phyloP scores from a whole-genome alignment of 1,139 yeast genomes.

The Blastobotrys elegans region DNA sequence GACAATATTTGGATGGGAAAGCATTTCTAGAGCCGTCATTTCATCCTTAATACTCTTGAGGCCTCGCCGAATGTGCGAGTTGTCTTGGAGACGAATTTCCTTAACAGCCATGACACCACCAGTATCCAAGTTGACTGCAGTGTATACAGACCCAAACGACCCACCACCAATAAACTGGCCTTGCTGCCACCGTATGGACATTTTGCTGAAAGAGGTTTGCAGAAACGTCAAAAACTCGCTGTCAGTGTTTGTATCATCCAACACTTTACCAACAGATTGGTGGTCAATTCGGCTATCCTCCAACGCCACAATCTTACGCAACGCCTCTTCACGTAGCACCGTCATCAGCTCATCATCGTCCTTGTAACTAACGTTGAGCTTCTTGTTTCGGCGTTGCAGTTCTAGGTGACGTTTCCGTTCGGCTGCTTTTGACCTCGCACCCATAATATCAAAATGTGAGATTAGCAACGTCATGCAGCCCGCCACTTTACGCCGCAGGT shows the following conservation, averaged over 20 bases:
- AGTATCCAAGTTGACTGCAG: constrained; percentile 87
- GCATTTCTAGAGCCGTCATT: constrained; percentile 92
- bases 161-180: constrained; percentile 94
- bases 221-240: constrained; percentile 81
- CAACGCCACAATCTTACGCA: constrained; percentile 54
- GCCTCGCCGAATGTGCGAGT: constrained; percentile 77
- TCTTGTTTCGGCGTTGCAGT: constrained; percentile 46
- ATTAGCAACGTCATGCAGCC: constrained; percentile 91
- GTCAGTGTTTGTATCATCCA: constrained; percentile 82
- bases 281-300: constrained; percentile 53
- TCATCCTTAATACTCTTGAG: constrained; percentile 91
- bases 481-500: constrained; percentile 77
- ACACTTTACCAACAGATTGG: constrained; percentile 74
- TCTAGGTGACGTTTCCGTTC: constrained; percentile 50
- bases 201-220: constrained; percentile 85
- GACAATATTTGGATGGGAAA: constrained; percentile 92
- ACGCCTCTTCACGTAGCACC: constrained; percentile 53
- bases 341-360: constrained; percentile 59
- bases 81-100: constrained; percentile 86
- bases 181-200: constrained; percentile 96
- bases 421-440: constrained; percentile 88
- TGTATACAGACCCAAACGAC: constrained; percentile 89
- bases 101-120: constrained; percentile 97
- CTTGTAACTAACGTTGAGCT: constrained; percentile 30
- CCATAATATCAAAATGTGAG: constrained; percentile 97